Evolutionary conservation across 2,329 filamentous ascomycete species (phyloP).

Genomic region (Pseudogymnoascus sp.): DNA sequence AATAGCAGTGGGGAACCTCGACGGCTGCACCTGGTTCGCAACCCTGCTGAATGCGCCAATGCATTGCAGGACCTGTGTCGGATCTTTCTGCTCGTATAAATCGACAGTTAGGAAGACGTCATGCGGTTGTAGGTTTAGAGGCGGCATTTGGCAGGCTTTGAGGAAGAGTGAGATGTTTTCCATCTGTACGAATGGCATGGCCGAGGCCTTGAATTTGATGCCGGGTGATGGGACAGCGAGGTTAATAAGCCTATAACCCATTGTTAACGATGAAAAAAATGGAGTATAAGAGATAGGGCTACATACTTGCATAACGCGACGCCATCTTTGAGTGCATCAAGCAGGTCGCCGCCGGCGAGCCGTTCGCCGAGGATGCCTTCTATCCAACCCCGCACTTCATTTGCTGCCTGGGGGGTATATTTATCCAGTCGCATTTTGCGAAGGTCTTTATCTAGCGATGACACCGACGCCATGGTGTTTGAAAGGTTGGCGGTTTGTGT

Average conservation of each 20-base stretch:
- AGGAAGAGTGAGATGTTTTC: constrained; percentile 98
- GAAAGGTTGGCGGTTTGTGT: background rate
- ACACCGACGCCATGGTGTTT: constrained; percentile 74
- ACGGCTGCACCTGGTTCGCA: constrained; percentile 67
- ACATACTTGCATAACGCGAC: constrained; percentile 84
- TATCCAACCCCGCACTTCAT: constrained; percentile 80
- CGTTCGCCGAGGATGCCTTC: constrained; percentile 70
- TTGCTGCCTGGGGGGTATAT: constrained; percentile 85
- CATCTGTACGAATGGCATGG: constrained; percentile 99
- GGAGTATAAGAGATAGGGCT: constrained; percentile 6
- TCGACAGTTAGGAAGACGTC: constrained; percentile 97
- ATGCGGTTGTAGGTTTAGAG: constrained; percentile 82
- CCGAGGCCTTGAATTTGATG: constrained; percentile 78
- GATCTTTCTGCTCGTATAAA: constrained; percentile 90
- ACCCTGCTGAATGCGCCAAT: constrained; percentile 84
- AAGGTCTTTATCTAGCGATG: constrained; percentile 91
- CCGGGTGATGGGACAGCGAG: constrained; percentile 67
- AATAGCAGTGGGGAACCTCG: constrained; percentile 66
- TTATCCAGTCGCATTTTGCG: constrained; percentile 85
- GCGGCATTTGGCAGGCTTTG: constrained; percentile 74
- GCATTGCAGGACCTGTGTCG: constrained; percentile 90
- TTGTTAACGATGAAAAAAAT: background rate
- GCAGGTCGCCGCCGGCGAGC: constrained; percentile 65
- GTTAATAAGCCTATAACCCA: constrained; percentile 60
- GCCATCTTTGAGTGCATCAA: constrained; percentile 84